These are phyloP conservation scores for Datura wrightii DNA, from an alignment of 257 asterid genomes.

Conservation along the genomic window DNA sequence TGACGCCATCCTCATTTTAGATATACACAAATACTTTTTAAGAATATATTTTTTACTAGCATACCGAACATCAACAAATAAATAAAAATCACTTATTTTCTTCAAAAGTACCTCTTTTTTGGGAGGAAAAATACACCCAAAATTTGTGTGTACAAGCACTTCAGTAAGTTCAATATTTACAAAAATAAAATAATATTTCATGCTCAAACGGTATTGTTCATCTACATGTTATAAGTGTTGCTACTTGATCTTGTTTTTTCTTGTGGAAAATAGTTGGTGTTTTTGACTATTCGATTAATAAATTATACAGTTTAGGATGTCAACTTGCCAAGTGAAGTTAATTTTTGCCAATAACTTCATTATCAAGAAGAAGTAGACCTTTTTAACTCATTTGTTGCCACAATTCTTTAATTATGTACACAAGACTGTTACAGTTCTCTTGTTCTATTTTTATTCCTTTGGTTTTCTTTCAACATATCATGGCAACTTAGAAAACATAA, in stretches of 20 bases:
- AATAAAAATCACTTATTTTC: too few relatives aligned
- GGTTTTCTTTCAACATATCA: neutral
- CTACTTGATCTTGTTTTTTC: neutral
- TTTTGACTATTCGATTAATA: neutral
- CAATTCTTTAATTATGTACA: neutral
- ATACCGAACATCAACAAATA: too few relatives aligned
- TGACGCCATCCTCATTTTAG: too few relatives aligned
- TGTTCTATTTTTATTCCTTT: neutral
- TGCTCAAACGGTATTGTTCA: neutral
- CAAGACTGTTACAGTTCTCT: neutral
- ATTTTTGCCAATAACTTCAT: neutral
- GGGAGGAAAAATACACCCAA: too few relatives aligned
- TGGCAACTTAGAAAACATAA: neutral
- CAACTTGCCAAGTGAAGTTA: neutral
- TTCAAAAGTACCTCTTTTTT: too few relatives aligned
- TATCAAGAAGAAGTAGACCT: neutral
- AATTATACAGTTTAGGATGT: neutral
- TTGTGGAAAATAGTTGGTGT: neutral
- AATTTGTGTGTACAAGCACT: neutral
- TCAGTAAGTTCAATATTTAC: too few relatives aligned
- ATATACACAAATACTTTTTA: too few relatives aligned
- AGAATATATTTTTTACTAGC: too few relatives aligned
- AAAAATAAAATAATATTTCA: neutral
- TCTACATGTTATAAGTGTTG: neutral
- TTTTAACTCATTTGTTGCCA: neutral